Evolutionary conservation across 495 filamentous ascomycete species (phyloP).

Genomic region (Penicillium tannophilum): DNA sequence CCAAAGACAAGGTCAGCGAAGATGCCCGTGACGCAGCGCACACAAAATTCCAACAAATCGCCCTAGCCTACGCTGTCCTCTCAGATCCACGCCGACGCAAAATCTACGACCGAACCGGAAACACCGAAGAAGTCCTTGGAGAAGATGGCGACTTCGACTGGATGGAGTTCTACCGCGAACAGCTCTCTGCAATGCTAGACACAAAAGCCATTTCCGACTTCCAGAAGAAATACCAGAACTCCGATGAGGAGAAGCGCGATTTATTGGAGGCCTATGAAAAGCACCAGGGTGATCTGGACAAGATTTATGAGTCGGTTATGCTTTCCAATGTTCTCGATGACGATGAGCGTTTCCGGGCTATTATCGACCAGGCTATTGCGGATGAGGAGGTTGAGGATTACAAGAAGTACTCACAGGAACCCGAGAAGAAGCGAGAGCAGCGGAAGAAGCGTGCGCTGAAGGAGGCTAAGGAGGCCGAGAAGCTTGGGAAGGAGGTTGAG

Average conservation of each 20-base stretch:
- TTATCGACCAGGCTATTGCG: conserved; percentile 81
- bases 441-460: conserved; percentile 63
- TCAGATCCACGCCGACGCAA: conserved; percentile 75
- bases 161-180: conserved; percentile 81
- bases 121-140: conserved; percentile 75
- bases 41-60: conserved; percentile 80
- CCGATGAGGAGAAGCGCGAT: conserved; percentile 78
- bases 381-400: conserved; percentile 64
- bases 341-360: conserved; percentile 76
- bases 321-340: conserved; percentile 81
- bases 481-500: conserved; percentile 67
- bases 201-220: conserved; percentile 70
- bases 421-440: conserved; percentile 61
- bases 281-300: conserved; percentile 69
- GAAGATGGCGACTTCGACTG: conserved; percentile 84
- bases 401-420: conserved; percentile 70
- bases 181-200: conserved; percentile 73
- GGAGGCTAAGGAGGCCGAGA: conserved; percentile 74
- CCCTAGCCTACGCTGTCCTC: conserved; percentile 91
- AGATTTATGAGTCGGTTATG: conserved; percentile 81
- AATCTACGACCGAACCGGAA: conserved; percentile 87
- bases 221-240: conserved; percentile 76
- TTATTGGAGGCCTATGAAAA: conserved; percentile 73
- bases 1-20: conserved; percentile 67
- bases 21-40: conserved; percentile 69